Percentiles rank a stretch among this genome's conserved stretches.
These are phyloP conservation scores for Puccinia triticina DNA, from an alignment of 1,284 basidiomycete species.

Conservation along the genomic window DNA sequence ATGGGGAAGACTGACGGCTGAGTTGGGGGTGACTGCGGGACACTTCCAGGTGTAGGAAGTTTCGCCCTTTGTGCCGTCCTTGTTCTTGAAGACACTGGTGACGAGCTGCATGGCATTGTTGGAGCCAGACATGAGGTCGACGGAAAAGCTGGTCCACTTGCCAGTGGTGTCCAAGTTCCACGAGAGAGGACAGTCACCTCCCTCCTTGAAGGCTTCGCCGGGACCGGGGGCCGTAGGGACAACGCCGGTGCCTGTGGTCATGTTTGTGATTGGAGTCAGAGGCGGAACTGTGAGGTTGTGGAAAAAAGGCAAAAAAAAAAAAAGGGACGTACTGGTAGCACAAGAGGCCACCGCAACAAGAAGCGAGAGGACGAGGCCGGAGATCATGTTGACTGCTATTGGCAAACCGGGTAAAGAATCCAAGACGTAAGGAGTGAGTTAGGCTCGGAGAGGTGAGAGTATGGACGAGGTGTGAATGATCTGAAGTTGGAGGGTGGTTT, in stretches of 20 bases:
- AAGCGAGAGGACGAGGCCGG: neutral
- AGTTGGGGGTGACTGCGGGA: conserved; percentile 72
- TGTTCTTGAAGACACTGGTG: conserved; percentile 68
- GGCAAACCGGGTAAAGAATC: neutral
- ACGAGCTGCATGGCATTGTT: conserved; percentile 73
- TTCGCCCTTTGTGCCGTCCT: conserved; percentile 67
- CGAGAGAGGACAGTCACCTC: conserved; percentile 7
- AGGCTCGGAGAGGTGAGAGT: neutral
- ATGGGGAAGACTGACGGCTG: conserved; percentile 67
- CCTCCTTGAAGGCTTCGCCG: conserved; percentile 31
- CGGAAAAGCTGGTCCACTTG: conserved; percentile 69
- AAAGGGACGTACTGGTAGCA: neutral
- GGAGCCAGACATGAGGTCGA: conserved; percentile 77
- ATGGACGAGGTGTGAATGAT: neutral
- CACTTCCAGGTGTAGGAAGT: conserved; percentile 68
- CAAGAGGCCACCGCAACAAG: neutral
- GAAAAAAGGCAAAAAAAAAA: neutral
- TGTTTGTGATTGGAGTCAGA: neutral
- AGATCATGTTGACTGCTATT: conserved; percentile 8
- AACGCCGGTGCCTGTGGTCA: neutral
- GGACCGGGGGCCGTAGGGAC: conserved; percentile 41
- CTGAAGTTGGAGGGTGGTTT: neutral
- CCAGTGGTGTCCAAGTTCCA: conserved; percentile 47
- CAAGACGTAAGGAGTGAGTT: neutral
- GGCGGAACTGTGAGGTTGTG: neutral